Evolutionary conservation across 805 yeast species (phyloP).

Genomic region (Pichia rugopelliculosa): DNA sequence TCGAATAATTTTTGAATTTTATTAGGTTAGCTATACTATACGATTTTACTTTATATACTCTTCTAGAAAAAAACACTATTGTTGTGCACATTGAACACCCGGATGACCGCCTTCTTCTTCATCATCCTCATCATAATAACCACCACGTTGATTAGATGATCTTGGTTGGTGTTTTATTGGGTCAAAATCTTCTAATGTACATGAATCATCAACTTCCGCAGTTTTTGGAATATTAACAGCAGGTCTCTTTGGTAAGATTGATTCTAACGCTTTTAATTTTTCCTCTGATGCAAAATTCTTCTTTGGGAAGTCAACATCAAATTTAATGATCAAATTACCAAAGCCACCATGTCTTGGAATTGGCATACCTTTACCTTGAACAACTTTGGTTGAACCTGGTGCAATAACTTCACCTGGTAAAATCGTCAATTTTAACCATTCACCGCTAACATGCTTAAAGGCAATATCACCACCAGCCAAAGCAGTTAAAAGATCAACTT

Average conservation of each 20-base stretch:
- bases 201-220: constrained; percentile 67
- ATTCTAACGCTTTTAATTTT: constrained; percentile 63
- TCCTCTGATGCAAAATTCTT: constrained; percentile 68
- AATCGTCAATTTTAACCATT: constrained; percentile 73
- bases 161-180: constrained; percentile 23
- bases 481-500: constrained; percentile 88
- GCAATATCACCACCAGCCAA: constrained; percentile 92
- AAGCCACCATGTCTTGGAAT: constrained; percentile 76
- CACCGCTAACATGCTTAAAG: constrained; percentile 86
- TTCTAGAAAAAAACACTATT: constrained; percentile 35
- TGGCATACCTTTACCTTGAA: constrained; percentile 98
- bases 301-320: constrained; percentile 83
- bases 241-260: constrained; percentile 72
- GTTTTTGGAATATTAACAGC: constrained; percentile 54
- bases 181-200: constrained; percentile 25
- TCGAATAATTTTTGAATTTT: background rate
- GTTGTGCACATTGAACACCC: constrained; percentile 93
- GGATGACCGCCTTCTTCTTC: constrained; percentile 54
- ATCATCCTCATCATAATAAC: constrained; percentile 30
- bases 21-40: background rate
- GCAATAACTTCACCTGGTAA: constrained; percentile 89
- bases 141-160: constrained; percentile 41
- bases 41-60: background rate
- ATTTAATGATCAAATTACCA: constrained; percentile 83
- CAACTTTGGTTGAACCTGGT: constrained; percentile 74